These are phyloP conservation scores for Fragaria vesca DNA, from an alignment of 306 rosid species.

Conservation along the genomic window DNA sequence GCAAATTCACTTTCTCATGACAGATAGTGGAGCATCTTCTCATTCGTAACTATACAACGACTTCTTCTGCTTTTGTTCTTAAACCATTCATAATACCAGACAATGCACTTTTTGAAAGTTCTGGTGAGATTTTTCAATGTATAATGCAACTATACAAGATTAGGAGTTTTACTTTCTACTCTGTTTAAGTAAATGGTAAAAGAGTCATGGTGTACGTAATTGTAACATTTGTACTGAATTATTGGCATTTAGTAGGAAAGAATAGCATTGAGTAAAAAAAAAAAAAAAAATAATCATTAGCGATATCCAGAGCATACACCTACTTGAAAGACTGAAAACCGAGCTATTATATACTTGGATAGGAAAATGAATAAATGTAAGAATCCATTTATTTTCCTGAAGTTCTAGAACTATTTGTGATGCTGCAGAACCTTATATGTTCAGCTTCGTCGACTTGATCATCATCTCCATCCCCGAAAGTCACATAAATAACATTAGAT, in stretches of 20 bases:
- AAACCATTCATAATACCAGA: not conserved
- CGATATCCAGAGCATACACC: not conserved
- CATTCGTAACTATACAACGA: constrained; percentile 10
- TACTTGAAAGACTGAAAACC: not conserved
- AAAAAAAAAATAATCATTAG: not conserved
- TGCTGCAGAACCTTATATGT: not conserved
- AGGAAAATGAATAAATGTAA: not conserved
- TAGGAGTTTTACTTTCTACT: not conserved
- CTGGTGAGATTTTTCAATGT: not conserved
- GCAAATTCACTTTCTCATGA: constrained; percentile 64
- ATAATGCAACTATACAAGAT: not conserved
- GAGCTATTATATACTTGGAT: not conserved
- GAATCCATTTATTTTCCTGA: not conserved
- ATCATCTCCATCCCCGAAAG: not conserved
- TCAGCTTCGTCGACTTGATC: not conserved
- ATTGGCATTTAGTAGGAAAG: not conserved
- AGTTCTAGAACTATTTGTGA: not conserved
- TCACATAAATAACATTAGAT: not conserved
- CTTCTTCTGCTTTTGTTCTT: not conserved
- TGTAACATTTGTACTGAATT: not conserved
- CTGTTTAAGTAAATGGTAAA: not conserved
- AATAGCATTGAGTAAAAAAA: not conserved
- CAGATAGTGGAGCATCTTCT: constrained; percentile 39
- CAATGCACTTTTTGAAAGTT: not conserved
- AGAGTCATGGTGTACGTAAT: not conserved